Conservation (phyloP, 2,329 filamentous ascomycete genomes). For the Macrophomina phaseolina region DNA sequence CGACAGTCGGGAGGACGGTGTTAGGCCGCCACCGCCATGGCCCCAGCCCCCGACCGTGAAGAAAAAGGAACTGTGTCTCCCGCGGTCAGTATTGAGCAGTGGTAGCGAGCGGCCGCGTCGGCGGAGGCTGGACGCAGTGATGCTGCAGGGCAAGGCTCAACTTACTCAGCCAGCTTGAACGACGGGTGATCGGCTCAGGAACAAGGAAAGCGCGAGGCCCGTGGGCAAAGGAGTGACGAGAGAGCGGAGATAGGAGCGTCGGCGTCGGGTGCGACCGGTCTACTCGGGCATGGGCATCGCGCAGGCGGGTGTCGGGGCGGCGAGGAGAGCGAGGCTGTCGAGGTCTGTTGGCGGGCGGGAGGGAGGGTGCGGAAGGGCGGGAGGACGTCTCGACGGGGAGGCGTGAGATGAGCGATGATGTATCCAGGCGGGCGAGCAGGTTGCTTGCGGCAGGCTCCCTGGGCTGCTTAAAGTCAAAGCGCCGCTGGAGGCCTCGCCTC, state of each 20-base stretch:
- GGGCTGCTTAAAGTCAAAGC: conserved; percentile 22
- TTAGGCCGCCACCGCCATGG: conserved; percentile 36
- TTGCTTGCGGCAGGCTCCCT: conserved; percentile 22
- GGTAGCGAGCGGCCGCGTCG: conserved; percentile 26
- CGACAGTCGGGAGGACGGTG: conserved; percentile 39
- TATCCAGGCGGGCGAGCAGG: conserved; percentile 21
- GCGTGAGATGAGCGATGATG: conserved; percentile 27
- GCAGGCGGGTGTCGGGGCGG: neutral
- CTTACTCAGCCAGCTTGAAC: conserved; percentile 37
- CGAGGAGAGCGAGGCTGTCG: neutral
- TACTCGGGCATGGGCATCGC: conserved; percentile 26
- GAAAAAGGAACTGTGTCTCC: conserved; percentile 35
- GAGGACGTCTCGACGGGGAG: conserved; percentile 12
- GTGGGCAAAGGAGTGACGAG: conserved; percentile 25
- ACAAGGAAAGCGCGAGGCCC: conserved; percentile 24
- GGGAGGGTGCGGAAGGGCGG: conserved; percentile 7
- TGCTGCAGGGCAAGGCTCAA: conserved; percentile 27
- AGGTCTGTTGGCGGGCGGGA: neutral
- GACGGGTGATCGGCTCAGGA: conserved; percentile 24
- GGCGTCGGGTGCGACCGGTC: conserved; percentile 17
- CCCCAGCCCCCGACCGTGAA: conserved; percentile 44
- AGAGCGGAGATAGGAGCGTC: conserved; percentile 25
- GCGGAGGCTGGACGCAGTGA: conserved; percentile 11
- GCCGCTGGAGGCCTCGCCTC: conserved; percentile 18
- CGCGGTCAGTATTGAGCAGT: conserved; percentile 23